Base-by-base conservation (phyloP, 2,329 filamentous ascomycete species). In the Neospermospora avenae region DNA sequence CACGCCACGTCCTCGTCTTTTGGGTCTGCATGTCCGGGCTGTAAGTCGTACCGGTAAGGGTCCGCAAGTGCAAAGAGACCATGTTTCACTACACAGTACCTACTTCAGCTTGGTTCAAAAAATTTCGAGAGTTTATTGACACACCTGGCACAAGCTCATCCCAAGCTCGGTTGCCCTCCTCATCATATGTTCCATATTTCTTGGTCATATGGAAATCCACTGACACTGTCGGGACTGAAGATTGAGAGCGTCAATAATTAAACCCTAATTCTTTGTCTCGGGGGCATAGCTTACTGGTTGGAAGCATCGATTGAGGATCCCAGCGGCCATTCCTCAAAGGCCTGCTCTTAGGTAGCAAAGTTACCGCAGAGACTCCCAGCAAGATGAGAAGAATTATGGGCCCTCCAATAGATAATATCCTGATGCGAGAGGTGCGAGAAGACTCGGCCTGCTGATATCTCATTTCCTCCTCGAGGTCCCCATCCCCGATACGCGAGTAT, bases 321-420 rank as follows among this genome's bases (percentile, higher is more conserved):
- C 52, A 55, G 52, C 52, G 52, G 35, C 52, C 52, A 44, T 55
- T 55, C 42, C 52, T 55, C n/a, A 55, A 25, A 25, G 39, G 14
- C 11, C 52, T 55, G 8, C 35, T 13, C 35, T 39, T 39, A 39
- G 35, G 35, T 7, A 39, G 35, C 35, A 39, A 39, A 39, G 35
- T 39, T 2, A 5, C 8, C 16, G 35, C 35, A 39, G 35, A 39
- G 35, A 13, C 16, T 39, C 35, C 35, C 4, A 39, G 35, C 35
- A 39, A 39, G 7, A 39, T 11, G 35, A 39, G 35, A 39, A 39
- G 16, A 39, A 39, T 39, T 39, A 39, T 39, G 35, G 35, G 8
- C 7, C 35, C 16, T 7, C 35, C 35, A 39, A 39, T 7, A 39
- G 7, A 39, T 11, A 39, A 13, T 14, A 39, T 39, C 16, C 35